These are phyloP conservation scores for Candida sithepensis DNA, from an alignment of 805 yeast genomes.

Conservation along the genomic window DNA sequence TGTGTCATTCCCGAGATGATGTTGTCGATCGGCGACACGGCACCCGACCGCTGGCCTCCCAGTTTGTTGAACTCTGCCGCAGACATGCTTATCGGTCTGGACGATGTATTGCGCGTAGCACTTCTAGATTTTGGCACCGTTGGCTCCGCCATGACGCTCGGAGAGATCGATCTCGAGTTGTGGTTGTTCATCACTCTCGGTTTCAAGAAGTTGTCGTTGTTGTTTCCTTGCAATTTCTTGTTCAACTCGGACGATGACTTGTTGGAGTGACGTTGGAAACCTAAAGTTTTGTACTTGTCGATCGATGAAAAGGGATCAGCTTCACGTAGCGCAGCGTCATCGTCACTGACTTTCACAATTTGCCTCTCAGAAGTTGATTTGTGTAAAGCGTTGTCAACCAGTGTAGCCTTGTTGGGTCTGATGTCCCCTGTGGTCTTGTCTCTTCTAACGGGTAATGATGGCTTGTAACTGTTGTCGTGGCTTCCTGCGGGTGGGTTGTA, in stretches of 20 bases:
- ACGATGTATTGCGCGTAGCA: too few species aligned
- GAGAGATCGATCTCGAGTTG: background rate
- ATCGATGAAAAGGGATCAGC: constrained; percentile 41
- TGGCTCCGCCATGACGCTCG: background rate
- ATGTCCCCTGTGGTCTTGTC: constrained; percentile 16
- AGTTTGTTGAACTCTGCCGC: constrained; percentile 21
- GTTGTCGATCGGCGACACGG: constrained; percentile 16
- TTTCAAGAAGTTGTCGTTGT: constrained; percentile 6
- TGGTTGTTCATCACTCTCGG: background rate
- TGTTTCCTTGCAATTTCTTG: background rate
- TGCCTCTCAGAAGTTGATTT: constrained; percentile 17
- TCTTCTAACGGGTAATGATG: constrained; percentile 15
- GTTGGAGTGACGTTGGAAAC: constrained; percentile 11
- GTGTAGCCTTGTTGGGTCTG: background rate
- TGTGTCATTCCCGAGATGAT: constrained; percentile 30
- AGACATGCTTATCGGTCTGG: constrained; percentile 37
- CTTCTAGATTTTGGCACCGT: background rate
- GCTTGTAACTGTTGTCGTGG: constrained; percentile 2
- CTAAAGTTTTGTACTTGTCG: constrained; percentile 35
- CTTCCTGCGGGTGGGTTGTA: background rate
- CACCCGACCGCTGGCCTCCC: constrained; percentile 7
- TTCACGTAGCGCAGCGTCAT: constrained; percentile 1
- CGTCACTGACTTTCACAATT: constrained; percentile 3
- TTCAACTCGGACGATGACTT: constrained; percentile 11
- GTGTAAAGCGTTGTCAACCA: constrained; percentile 10